Base-by-base conservation (phyloP, 2,329 filamentous ascomycete genomes). In the Aspergillus tubingensis region DNA sequence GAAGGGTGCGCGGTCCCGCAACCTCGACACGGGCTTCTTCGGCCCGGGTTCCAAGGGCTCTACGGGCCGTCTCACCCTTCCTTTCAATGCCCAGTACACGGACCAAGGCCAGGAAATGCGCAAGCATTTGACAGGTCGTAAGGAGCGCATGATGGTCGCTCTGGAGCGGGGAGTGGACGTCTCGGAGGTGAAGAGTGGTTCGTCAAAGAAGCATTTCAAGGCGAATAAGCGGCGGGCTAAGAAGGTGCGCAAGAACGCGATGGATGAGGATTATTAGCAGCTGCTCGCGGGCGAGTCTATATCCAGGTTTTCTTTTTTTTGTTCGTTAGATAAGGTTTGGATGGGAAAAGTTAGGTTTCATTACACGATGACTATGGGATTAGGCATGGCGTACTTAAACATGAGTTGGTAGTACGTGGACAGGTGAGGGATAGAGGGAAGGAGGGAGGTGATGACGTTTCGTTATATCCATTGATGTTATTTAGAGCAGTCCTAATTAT, bases 21-120 rank as follows among this genome's bases (percentile, higher is more conserved):
- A 84, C 59, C 81, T 99, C 19, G 95, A 99, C 79, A 91, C 89
- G 72, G 85, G 86, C n/a, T 99, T 98, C 82, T 99, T 99, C 73
- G 88, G 85, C 5, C 80, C 86, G 2, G 84, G 83, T 2, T 83
- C 85, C 58, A 61, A 69, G 27, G 82, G 85, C 10, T 84, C 81
- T 48, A 85, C 83, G 1, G 90, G 87, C 2, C 89, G 91, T 70
- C 65, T 96, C 39, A 88, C 80, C 58, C 88, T 88, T 82, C 93
- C 95, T 0, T 98, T 98, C 80, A 94, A 88, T 76, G 86, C 95
- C 79, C 91, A 95, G 79, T 96, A 97, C 77, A 88, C 88, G 3
- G 85, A 95, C 77, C 92, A 96, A 72, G 92, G 92, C 4, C 77
- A 79, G 62, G 77, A 83, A 27, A 96, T 91, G 78, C 82, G 82